Conservation (phyloP, 768 basidiomycete genomes). For the Chiua virens region DNA sequence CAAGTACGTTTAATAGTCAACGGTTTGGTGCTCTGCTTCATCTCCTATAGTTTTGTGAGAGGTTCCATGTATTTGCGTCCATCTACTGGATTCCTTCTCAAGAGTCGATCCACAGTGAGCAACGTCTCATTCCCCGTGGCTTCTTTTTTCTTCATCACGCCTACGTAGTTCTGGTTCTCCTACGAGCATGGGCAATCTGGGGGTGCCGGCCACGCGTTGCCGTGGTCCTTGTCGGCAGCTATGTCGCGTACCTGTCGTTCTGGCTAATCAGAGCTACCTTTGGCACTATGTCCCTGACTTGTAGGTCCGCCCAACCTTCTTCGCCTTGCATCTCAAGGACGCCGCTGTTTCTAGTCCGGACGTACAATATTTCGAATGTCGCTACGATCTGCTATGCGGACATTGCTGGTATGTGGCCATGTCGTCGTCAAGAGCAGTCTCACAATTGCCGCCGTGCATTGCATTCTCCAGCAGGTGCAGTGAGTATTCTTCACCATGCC, state of each 20-base stretch:
- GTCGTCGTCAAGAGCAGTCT: neutral
- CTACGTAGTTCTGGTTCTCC: slow-evolving; percentile 14
- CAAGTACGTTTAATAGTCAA: neutral
- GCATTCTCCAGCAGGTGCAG: neutral
- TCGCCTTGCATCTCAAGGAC: neutral
- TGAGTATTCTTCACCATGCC: neutral
- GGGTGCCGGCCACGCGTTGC: neutral
- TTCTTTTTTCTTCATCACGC: neutral
- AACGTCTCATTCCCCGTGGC: no score
- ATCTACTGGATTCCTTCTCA: neutral
- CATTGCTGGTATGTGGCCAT: neutral
- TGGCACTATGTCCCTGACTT: neutral
- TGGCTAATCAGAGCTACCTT: neutral
- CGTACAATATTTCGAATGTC: neutral
- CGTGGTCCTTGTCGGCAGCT: slow-evolving; percentile 3
- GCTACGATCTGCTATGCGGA: neutral
- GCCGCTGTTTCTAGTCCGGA: neutral
- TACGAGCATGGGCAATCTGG: slow-evolving; percentile 24
- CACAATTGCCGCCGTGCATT: neutral
- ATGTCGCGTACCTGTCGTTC: slow-evolving; percentile 3
- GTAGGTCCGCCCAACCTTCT: neutral
- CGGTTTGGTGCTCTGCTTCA: neutral
- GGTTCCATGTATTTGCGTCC: neutral
- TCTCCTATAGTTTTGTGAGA: slow-evolving; percentile 7
- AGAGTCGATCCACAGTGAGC: slow-evolving; percentile 18